Evolutionary conservation across 2,329 filamentous ascomycete genomes (phyloP).

Genomic region (Ophiosphaerella narmari): DNA sequence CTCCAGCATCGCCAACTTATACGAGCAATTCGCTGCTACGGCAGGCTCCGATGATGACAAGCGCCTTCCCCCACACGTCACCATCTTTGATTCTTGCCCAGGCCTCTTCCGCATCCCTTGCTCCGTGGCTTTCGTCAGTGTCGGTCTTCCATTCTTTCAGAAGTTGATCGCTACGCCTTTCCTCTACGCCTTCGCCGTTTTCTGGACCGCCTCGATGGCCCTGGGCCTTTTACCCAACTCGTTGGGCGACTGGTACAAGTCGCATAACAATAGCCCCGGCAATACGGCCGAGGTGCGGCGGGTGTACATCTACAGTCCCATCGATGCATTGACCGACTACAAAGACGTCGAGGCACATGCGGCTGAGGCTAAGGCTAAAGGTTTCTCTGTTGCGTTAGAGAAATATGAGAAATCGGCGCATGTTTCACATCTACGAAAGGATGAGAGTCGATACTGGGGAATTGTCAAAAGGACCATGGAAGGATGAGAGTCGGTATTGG

Average conservation of each 20-base stretch:
- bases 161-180: conserved; percentile 9
- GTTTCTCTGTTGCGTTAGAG: conserved; percentile 11
- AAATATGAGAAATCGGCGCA: conserved; percentile 11
- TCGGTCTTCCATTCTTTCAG: conserved; percentile 9
- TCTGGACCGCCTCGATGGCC: conserved; percentile 11
- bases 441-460: conserved; percentile 11
- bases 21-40: conserved; percentile 12
- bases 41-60: conserved; percentile 10
- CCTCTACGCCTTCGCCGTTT: conserved; percentile 11
- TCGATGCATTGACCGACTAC: conserved; percentile 11
- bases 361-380: conserved; percentile 7
- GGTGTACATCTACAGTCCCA: conserved; percentile 10
- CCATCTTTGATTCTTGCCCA: conserved; percentile 12
- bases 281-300: conserved; percentile 9
- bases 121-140: conserved; percentile 11
- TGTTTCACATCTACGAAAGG: conserved; percentile 12
- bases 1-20: conserved; percentile 13
- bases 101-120: conserved; percentile 11
- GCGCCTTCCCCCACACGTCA: conserved; percentile 9
- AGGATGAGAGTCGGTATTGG: conserved; percentile 4
- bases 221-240: conserved; percentile 9
- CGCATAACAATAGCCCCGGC: conserved; percentile 7
- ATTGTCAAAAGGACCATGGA: conserved; percentile 8
- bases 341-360: conserved; percentile 12
- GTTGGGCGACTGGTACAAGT: conserved; percentile 9